These are phyloP conservation scores for Thalassia testudinum DNA, from an alignment of 116 monocot genomes.

Conservation along the genomic window DNA sequence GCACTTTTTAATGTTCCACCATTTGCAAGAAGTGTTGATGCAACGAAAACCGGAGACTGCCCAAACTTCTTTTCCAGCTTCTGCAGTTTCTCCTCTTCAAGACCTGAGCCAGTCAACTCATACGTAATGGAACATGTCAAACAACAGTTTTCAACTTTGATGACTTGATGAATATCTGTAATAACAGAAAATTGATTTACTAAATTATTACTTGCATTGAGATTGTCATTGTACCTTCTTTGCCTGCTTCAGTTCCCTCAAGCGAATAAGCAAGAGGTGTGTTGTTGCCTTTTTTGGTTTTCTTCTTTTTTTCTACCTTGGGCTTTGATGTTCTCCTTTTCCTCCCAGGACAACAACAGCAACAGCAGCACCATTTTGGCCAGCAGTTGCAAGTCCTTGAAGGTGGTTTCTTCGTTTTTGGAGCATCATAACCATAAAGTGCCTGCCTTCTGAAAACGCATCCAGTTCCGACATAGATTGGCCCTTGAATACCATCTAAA, in stretches of 20 bases:
- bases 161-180: background rate
- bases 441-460: conserved; percentile 65
- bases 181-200: background rate
- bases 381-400: conserved; percentile 71
- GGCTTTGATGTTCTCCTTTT: conserved; percentile 1
- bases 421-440: conserved; percentile 62
- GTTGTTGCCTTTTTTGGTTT: background rate
- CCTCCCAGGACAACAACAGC: conserved; percentile 2
- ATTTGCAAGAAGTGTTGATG: conserved; percentile 76
- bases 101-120: conserved; percentile 10
- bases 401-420: conserved; percentile 62
- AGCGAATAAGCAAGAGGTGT: conserved; percentile 22
- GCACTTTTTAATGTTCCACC: conserved; percentile 76
- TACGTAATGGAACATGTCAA: background rate
- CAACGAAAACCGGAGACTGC: conserved; percentile 92
- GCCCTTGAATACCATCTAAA: conserved; percentile 76
- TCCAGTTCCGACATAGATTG: conserved; percentile 80
- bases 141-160: background rate
- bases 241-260: background rate
- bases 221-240: background rate
- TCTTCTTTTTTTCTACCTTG: conserved; percentile 1
- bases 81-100: conserved; percentile 33
- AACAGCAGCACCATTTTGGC: conserved; percentile 67
- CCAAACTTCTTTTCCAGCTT: conserved; percentile 94
- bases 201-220: background rate